Percentiles rank a stretch among this genome's conserved stretches.
Evolutionary conservation across 352 stramenopile genomes (phyloP).

Genomic region (Phytopythium oedochilum): DNA sequence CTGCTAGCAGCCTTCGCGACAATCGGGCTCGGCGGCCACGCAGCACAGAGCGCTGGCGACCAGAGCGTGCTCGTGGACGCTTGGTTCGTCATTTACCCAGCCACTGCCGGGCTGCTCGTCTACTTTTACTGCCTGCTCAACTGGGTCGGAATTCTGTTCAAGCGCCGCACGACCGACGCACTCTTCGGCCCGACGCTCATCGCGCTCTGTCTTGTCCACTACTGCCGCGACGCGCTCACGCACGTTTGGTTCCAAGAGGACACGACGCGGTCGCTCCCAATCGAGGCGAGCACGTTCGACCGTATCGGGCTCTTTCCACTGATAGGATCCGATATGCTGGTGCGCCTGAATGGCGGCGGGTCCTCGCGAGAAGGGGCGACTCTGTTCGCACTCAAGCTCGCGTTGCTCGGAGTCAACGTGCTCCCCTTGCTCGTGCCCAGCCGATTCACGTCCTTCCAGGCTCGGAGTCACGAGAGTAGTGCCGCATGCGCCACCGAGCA

Average conservation of each 20-base stretch:
- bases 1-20: constrained; percentile 12
- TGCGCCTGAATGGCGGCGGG: constrained; percentile 22
- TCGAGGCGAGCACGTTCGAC: constrained; percentile 20
- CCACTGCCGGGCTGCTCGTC: constrained; percentile 15
- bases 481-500: constrained; percentile 13
- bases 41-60: constrained; percentile 3
- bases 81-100: constrained; percentile 24
- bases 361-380: constrained; percentile 18
- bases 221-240: constrained; percentile 8
- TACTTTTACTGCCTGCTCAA: constrained; percentile 24
- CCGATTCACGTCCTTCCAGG: not conserved
- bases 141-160: constrained; percentile 12
- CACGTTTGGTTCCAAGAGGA: constrained; percentile 21
- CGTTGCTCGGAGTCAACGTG: constrained; percentile 24
- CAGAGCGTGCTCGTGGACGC: constrained; percentile 10
- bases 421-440: constrained; percentile 18
- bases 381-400: constrained; percentile 31
- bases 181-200: constrained; percentile 17
- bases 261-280: constrained; percentile 14
- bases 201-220: constrained; percentile 16
- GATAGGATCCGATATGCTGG: constrained; percentile 14
- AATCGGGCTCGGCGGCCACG: constrained; percentile 6
- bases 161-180: constrained; percentile 12
- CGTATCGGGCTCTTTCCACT: constrained; percentile 7
- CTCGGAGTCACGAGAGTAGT: constrained; percentile 7